phyloP scores from a whole-genome alignment of 2,329 filamentous ascomycete species.

The Diplocarpon rosae region DNA sequence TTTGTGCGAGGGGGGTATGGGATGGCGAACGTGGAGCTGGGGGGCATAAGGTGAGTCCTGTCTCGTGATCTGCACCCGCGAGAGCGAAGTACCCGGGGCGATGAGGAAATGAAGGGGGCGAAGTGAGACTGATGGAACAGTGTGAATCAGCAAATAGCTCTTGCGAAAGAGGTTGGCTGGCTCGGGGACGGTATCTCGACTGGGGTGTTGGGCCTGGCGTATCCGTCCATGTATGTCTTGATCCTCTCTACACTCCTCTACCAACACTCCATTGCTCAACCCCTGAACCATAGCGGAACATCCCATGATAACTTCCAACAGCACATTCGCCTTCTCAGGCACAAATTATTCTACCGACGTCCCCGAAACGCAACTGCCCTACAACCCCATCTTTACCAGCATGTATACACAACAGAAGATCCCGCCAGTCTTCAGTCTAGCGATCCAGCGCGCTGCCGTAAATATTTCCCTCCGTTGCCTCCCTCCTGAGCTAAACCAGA shows the following conservation, averaged over 20 bases:
- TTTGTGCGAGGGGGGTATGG: conserved; percentile 28
- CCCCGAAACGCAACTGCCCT: conserved; percentile 22
- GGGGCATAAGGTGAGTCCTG: conserved; percentile 29
- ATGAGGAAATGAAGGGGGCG: too few relatives aligned
- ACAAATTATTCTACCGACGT: conserved; percentile 1
- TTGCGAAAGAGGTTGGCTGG: conserved; percentile 34
- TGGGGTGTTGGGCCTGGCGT: conserved; percentile 41
- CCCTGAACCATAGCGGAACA: not conserved
- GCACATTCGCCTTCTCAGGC: conserved; percentile 7
- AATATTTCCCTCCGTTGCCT: too few relatives aligned
- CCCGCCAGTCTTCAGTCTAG: conserved; percentile 37
- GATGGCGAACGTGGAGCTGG: conserved; percentile 34
- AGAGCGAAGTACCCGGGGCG: not conserved
- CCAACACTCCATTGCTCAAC: not conserved
- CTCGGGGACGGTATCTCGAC: conserved; percentile 34
- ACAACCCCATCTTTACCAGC: conserved; percentile 39
- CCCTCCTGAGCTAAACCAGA: too few relatives aligned
- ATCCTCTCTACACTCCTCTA: not conserved
- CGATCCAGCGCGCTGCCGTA: conserved; percentile 28
- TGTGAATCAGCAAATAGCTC: conserved; percentile 34
- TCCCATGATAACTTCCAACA: not conserved
- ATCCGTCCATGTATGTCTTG: conserved; percentile 30
- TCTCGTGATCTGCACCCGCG: not conserved
- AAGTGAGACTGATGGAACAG: not conserved
- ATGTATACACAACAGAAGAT: conserved; percentile 35